Evolutionary conservation across 352 stramenopile genomes (phyloP), one percentile per base, ranked within the genome.

Genomic region (Thraustotheca clavata): DNA sequence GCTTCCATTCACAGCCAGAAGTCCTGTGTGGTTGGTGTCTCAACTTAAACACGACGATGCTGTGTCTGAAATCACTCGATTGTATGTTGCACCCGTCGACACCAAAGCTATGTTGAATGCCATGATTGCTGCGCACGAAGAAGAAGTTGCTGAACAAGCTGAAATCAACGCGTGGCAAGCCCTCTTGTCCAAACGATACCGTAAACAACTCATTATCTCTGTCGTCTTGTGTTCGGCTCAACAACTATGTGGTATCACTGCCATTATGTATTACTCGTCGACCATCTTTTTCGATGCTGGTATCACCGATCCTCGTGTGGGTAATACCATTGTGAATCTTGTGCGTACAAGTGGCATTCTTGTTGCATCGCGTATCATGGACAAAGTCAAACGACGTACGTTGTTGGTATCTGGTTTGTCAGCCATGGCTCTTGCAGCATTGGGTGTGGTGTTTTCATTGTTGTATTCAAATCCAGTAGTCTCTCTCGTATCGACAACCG

Each of bases 401-500:
- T 59, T 70, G 6, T 54, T 79, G 20, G 60, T 81, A 12, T 16
- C 27, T 9, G 59, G 59, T 36, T 6, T 60, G 20, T 16, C 22
- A 12, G 16, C 38, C 32, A 49, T 26, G 59, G 20, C 41, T 24
- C 18, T 67, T 16, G 32, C 41, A 12, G 48, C 59, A 12, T 24
- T 67, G 8, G 59, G 59, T 4, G 22, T 63, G 14, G 55, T 65
- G 29, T 29, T 41, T 7, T 20, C 31, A 16, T 46, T 65, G 54
- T 22, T 82, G 4, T 20, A 68, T 3, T 60, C 20, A 52, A 52
- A 31, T 31, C 9, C 43, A 24, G 3, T 9, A 6, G 60, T 83
- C 1, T 76, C 75, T 8, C 84, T 89, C 43, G 68, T 79, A 16
- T 83, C 85, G 63, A 80, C 63, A 1, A 69, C 71, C 0, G 35